Conservation (phyloP, 495 filamentous ascomycete genomes). For the Terfezia claveryi region DNA sequence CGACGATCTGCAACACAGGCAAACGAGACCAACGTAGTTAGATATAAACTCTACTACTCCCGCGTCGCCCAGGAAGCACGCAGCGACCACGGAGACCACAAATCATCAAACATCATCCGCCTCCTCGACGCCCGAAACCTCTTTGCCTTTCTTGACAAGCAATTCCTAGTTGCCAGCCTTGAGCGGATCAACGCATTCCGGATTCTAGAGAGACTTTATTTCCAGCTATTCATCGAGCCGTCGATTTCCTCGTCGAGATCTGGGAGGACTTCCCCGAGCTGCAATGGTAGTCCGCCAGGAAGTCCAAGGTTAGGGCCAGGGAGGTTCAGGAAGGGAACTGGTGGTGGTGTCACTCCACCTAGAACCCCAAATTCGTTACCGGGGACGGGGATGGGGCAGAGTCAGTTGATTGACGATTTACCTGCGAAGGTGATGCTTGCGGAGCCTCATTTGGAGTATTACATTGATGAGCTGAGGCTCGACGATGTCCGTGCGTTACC, state of each 20-base stretch:
- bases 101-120: conserved; percentile 37
- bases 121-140: conserved; percentile 67
- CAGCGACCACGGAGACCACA: conserved; percentile 18
- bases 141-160: conserved; percentile 67
- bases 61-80: conserved; percentile 24
- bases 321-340: too few species aligned
- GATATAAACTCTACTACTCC: conserved; percentile 21
- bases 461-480: conserved; percentile 50
- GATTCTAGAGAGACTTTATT: conserved; percentile 25
- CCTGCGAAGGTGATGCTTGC: conserved; percentile 21
- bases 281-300: too few species aligned
- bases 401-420: conserved; percentile 7
- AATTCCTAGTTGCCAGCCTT: conserved; percentile 58
- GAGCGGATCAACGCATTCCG: conserved; percentile 44
- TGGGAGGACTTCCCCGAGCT: not conserved
- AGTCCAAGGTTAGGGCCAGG: too few species aligned
- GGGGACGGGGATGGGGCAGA: not conserved
- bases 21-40: conserved; percentile 9
- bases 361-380: not conserved
- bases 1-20: too few species aligned
- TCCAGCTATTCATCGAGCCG: conserved; percentile 1
- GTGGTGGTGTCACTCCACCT: not conserved
- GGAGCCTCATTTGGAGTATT: conserved; percentile 49
- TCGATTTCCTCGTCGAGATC: not conserved
- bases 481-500: conserved; percentile 44